Evolutionary conservation across 768 basidiomycete genomes (phyloP).

Genomic region (Leccinum olivaceopallidum): DNA sequence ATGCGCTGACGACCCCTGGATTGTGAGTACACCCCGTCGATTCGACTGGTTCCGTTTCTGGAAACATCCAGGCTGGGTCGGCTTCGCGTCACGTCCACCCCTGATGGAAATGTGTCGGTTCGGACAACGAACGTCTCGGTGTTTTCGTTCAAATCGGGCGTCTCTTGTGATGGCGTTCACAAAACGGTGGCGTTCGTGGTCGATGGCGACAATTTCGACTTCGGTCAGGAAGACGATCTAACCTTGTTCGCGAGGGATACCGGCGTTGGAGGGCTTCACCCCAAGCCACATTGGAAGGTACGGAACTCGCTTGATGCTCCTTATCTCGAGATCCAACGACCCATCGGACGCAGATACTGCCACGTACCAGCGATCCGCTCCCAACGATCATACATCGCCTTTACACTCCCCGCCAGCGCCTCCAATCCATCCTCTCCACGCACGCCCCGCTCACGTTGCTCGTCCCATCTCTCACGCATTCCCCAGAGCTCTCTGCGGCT

Average conservation of each 20-base stretch:
- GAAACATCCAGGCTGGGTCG: slow-evolving; percentile 17
- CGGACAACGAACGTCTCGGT: slow-evolving; percentile 29
- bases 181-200: too few species aligned
- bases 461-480: slow-evolving; percentile 38
- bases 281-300: slow-evolving; percentile 27
- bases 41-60: background rate
- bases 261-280: background rate
- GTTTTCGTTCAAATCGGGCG: slow-evolving; percentile 21
- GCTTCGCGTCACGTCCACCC: slow-evolving; percentile 16
- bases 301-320: background rate
- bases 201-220: too few species aligned
- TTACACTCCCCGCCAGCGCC: slow-evolving; percentile 37
- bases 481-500: slow-evolving; percentile 36
- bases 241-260: slow-evolving; percentile 15
- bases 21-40: slow-evolving; percentile 42
- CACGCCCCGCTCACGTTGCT: slow-evolving; percentile 56
- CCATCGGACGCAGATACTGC: slow-evolving; percentile 5
- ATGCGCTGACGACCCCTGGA: slow-evolving; percentile 61
- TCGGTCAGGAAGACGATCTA: background rate
- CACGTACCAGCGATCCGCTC: background rate
- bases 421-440: slow-evolving; percentile 66
- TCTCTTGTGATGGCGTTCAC: background rate
- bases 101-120: slow-evolving; percentile 11
- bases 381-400: background rate
- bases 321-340: background rate